phyloP scores from a whole-genome alignment of 2,329 filamentous ascomycete species.

The Diaporthe eres region DNA sequence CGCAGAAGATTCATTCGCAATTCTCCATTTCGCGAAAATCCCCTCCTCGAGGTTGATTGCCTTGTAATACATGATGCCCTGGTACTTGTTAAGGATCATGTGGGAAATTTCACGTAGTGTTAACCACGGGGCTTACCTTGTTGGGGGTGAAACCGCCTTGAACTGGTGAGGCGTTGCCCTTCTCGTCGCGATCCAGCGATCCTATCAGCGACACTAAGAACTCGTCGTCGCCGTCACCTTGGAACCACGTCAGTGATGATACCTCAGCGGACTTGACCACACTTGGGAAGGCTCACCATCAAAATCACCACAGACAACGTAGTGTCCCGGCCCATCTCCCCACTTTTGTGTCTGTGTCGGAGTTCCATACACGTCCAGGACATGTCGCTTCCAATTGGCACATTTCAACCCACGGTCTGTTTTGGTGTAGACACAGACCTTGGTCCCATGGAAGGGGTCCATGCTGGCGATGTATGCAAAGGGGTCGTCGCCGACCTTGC shows the following conservation, averaged over 20 bases:
- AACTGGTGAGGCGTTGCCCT: not conserved
- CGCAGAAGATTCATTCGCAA: not conserved
- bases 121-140: not conserved
- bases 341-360: not conserved
- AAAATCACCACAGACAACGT: not conserved
- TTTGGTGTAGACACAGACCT: not conserved
- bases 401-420: not conserved
- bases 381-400: not conserved
- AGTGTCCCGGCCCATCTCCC: not conserved
- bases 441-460: not conserved
- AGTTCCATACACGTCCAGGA: not conserved
- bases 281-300: not conserved
- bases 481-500: not conserved
- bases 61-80: slow-evolving; percentile 2
- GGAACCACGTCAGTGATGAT: not conserved
- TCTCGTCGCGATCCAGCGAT: not conserved
- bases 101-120: not conserved
- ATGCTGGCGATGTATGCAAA: not conserved
- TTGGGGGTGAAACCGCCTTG: not conserved
- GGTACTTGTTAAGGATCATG: not conserved
- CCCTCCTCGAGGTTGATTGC: not conserved
- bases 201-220: slow-evolving; percentile 5
- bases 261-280: not conserved
- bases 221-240: slow-evolving; percentile 2
- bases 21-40: not conserved